Conservation (phyloP, 768 basidiomycete genomes). For the Phaffia australis region DNA sequence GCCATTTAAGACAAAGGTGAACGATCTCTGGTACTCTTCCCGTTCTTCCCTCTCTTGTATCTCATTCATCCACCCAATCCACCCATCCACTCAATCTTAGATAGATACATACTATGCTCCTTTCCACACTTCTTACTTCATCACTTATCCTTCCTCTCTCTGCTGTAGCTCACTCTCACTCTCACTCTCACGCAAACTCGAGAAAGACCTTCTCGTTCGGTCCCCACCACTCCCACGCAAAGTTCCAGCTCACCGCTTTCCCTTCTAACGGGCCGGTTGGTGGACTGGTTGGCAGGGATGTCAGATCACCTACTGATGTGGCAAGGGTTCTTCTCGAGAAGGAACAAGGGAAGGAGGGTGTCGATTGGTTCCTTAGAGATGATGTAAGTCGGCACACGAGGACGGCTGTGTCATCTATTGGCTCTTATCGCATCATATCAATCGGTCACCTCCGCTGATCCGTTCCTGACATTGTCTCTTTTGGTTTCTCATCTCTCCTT, state of each 20-base stretch:
- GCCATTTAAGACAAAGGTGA: too few relatives aligned
- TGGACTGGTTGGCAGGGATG: constrained; percentile 33
- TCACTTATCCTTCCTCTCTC: constrained; percentile 18
- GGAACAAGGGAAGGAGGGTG: constrained; percentile 29
- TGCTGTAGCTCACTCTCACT: constrained; percentile 20
- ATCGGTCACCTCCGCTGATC: constrained; percentile 13
- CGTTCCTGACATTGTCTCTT: background rate
- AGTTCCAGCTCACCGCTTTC: constrained; percentile 41
- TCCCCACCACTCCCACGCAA: constrained; percentile 59
- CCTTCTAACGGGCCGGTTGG: constrained; percentile 38
- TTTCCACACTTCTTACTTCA: constrained; percentile 14
- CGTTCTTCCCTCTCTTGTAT: background rate
- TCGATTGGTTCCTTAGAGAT: constrained; percentile 35
- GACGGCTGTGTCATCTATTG: background rate
- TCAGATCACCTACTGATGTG: constrained; percentile 44
- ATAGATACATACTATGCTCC: background rate
- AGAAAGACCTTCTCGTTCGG: constrained; percentile 90
- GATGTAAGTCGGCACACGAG: constrained; percentile 33
- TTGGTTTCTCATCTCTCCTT: background rate
- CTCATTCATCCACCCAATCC: background rate
- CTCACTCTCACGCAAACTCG: constrained; percentile 28
- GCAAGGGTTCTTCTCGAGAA: constrained; percentile 53
- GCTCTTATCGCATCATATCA: background rate
- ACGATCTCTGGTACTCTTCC: too few relatives aligned
- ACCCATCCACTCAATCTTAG: background rate